Percentiles rank a stretch among this genome's conserved stretches.
Conservation (phyloP, 768 basidiomycete genomes). For the Nidularia pulvinata region DNA sequence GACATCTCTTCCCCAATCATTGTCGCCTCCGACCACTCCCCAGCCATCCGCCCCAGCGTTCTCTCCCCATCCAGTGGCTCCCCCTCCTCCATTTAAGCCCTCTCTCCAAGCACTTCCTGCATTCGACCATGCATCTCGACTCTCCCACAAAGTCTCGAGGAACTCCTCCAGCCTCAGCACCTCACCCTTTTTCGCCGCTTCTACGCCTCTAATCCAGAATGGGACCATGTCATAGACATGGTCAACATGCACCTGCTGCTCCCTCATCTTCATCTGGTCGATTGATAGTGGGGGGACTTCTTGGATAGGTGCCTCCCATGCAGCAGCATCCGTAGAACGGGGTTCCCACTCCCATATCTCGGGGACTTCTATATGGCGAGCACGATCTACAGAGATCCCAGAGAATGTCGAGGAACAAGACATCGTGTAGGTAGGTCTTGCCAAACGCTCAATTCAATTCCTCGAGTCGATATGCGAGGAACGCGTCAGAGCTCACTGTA, state of each 20-base stretch:
- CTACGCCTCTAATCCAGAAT: conserved; percentile 51
- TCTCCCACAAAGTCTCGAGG: conserved; percentile 34
- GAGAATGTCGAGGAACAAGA: not conserved
- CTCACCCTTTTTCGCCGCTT: conserved; percentile 44
- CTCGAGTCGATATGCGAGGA: too few species aligned
- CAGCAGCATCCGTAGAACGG: conserved; percentile 11
- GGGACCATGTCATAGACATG: conserved; percentile 47
- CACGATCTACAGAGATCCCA: not conserved
- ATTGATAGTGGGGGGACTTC: conserved; percentile 15
- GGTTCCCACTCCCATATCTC: conserved; percentile 16
- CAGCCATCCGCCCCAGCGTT: too few species aligned
- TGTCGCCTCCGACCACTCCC: too few species aligned
- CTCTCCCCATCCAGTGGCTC: too few species aligned
- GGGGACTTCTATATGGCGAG: conserved; percentile 1
- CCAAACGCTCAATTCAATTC: too few species aligned
- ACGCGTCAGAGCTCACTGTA: too few species aligned
- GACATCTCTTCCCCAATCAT: too few species aligned
- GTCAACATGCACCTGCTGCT: conserved; percentile 34
- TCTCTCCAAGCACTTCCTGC: too few species aligned
- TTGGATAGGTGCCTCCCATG: conserved; percentile 16
- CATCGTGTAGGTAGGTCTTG: not conserved
- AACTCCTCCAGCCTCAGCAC: conserved; percentile 43
- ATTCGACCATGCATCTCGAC: too few species aligned
- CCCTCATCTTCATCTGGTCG: conserved; percentile 24
- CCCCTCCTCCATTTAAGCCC: too few species aligned